These are phyloP conservation scores for Coemansia sp. DNA, from an alignment of 192 early-diverging fungal species.

Conservation along the genomic window DNA sequence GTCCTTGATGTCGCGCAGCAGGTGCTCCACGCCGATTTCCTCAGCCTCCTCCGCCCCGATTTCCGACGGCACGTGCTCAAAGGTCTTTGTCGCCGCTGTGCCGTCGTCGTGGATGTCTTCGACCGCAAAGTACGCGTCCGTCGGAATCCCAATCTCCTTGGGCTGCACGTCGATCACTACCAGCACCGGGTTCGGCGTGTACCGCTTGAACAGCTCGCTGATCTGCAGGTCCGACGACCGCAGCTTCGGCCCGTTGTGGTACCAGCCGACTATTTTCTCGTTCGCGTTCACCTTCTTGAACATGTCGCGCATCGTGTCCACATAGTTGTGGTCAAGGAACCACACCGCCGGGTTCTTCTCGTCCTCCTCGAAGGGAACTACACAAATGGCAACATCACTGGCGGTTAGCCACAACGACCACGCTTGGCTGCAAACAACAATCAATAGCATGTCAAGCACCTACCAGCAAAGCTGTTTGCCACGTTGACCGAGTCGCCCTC, in stretches of 20 bases:
- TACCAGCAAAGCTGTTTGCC: conserved; percentile 97
- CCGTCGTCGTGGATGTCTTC: conserved; percentile 99
- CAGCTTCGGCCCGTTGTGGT: conserved; percentile 98
- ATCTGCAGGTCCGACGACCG: conserved; percentile 95
- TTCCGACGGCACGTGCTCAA: conserved; percentile 91
- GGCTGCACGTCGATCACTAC: conserved; percentile 97
- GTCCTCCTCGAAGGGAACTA: conserved; percentile 99
- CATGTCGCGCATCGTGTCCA: conserved; percentile 99
- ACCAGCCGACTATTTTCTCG: conserved; percentile 98
- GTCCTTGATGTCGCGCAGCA: conserved; percentile 98
- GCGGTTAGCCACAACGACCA: too few relatives aligned
- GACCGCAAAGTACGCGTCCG: conserved; percentile 95
- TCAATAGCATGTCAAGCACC: not conserved
- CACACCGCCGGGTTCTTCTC: conserved; percentile 97
- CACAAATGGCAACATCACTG: not conserved
- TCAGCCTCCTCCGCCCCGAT: conserved; percentile 99
- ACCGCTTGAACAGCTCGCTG: conserved; percentile 96
- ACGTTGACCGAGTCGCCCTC: conserved; percentile 89
- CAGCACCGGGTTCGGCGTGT: conserved; percentile 93
- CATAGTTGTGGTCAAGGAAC: conserved; percentile 99
- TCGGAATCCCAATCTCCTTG: conserved; percentile 89
- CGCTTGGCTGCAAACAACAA: too few relatives aligned
- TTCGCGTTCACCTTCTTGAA: conserved; percentile 99
- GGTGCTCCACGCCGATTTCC: conserved; percentile 99
- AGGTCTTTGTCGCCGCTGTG: conserved; percentile 93